Percentiles rank a stretch among this genome's conserved stretches.
Conservation (phyloP, 495 filamentous ascomycete species). For the Penicillium parvum region DNA sequence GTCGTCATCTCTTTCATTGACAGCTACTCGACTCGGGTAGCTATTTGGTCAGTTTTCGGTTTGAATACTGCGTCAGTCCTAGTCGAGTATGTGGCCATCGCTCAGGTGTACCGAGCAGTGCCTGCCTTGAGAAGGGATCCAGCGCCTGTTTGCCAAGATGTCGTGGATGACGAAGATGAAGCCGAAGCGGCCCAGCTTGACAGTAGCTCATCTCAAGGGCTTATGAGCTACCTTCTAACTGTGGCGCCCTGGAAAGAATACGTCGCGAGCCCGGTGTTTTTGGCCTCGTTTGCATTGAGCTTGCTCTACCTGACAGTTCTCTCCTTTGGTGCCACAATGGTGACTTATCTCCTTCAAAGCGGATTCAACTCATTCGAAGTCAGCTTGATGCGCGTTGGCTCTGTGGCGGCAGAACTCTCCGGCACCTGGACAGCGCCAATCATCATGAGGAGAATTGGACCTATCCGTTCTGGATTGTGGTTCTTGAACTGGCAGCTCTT, state of each 20-base stretch:
- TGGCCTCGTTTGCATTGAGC: conserved; percentile 51
- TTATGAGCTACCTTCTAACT: conserved; percentile 3
- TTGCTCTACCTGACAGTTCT: conserved; percentile 59
- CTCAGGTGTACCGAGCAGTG: conserved; percentile 40
- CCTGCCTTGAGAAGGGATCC: conserved; percentile 29
- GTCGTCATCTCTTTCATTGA: conserved; percentile 52
- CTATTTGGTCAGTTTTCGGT: conserved; percentile 44
- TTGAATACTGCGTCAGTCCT: conserved; percentile 40
- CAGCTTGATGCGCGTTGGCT: conserved; percentile 48
- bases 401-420: conserved; percentile 48
- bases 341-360: conserved; percentile 54
- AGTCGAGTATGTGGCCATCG: conserved; percentile 57
- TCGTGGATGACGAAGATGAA: conserved; percentile 1
- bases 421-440: conserved; percentile 47
- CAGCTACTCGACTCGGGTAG: conserved; percentile 41
- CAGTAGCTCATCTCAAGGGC: not conserved
- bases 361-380: conserved; percentile 52
- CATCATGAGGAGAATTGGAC: conserved; percentile 52
- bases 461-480: conserved; percentile 59
- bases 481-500: conserved; percentile 57
- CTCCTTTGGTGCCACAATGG: conserved; percentile 54
- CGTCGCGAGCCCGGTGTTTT: conserved; percentile 38
- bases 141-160: not conserved
- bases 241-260: conserved; percentile 36
- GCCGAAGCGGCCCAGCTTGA: not conserved